Conservation (phyloP, 805 yeast genomes). For the Blastobotrys attinorum region DNA sequence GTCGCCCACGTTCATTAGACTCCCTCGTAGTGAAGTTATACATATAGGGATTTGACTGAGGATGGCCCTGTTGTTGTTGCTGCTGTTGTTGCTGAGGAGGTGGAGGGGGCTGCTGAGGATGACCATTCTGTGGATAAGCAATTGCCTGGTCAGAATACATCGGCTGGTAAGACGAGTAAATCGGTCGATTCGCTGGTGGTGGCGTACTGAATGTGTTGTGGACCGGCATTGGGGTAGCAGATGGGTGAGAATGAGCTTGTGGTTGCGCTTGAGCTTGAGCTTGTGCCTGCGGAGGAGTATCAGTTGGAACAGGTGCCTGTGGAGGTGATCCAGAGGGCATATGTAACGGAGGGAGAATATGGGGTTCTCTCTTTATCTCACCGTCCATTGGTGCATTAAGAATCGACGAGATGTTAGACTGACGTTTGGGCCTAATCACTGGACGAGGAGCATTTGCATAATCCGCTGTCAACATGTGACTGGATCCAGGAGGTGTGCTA, state of each 20-base stretch:
- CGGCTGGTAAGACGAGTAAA: neutral
- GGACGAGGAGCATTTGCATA: slow-evolving; percentile 13
- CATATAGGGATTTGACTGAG: neutral
- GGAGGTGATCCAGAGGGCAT: neutral
- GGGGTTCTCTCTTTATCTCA: slow-evolving; percentile 4
- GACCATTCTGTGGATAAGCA: neutral
- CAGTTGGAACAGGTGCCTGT: neutral
- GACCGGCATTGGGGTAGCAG: neutral
- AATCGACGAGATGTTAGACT: slow-evolving; percentile 13
- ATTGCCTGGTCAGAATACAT: neutral
- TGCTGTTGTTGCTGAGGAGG: neutral
- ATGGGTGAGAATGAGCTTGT: neutral
- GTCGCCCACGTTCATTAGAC: neutral
- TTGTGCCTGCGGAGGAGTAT: neutral
- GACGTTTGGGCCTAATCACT: slow-evolving; percentile 15
- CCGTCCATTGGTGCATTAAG: slow-evolving; percentile 9
- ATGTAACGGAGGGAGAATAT: slow-evolving; percentile 6
- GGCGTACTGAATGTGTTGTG: neutral
- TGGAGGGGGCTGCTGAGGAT: neutral
- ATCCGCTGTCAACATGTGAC: no score
- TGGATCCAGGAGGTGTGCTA: no score
- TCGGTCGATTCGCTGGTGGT: neutral
- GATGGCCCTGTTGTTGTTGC: neutral
- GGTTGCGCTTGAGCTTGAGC: neutral
- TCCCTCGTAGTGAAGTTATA: neutral